These are phyloP conservation scores for Boletus subcaerulescens DNA, from an alignment of 768 basidiomycete genomes.

Conservation along the genomic window DNA sequence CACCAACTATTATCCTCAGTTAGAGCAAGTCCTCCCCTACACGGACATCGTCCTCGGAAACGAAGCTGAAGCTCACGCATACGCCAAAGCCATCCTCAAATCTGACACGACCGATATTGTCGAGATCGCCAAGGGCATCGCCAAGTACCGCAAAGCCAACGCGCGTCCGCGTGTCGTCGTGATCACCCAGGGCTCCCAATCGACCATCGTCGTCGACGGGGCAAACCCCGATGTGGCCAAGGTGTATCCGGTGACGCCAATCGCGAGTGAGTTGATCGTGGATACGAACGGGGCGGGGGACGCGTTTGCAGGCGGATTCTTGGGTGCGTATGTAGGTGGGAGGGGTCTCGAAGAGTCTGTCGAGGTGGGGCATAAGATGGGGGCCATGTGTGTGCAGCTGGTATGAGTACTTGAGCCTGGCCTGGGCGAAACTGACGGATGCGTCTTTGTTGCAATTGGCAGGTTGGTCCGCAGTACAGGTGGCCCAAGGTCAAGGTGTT, in stretches of 20 bases:
- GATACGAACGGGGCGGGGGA: conserved; percentile 99
- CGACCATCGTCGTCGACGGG: conserved; percentile 73
- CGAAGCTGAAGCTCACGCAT: conserved; percentile 89
- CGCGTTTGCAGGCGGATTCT: conserved; percentile 94
- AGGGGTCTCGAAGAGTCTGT: conserved; percentile 76
- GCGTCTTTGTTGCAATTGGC: no score
- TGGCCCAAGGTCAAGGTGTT: not conserved
- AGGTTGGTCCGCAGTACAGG: not conserved
- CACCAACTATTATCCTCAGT: conserved; percentile 83
- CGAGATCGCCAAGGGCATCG: conserved; percentile 74
- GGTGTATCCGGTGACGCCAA: conserved; percentile 53
- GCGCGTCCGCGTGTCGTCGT: conserved; percentile 78
- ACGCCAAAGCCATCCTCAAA: conserved; percentile 71
- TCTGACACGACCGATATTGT: conserved; percentile 62
- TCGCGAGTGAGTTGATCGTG: conserved; percentile 67
- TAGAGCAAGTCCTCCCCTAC: conserved; percentile 79
- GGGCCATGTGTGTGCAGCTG: conserved; percentile 59
- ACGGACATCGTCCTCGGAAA: conserved; percentile 92
- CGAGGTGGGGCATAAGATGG: conserved; percentile 84
- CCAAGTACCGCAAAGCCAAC: conserved; percentile 72
- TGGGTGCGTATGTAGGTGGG: conserved; percentile 79
- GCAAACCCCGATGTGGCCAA: conserved; percentile 45
- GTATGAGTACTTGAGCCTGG: not conserved
- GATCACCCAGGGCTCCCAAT: conserved; percentile 85
- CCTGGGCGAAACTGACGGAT: not conserved